Percentiles rank a stretch among this genome's conserved stretches.
Evolutionary conservation across 306 rosid genomes (phyloP).

Genomic region (Dryas alaskensis): DNA sequence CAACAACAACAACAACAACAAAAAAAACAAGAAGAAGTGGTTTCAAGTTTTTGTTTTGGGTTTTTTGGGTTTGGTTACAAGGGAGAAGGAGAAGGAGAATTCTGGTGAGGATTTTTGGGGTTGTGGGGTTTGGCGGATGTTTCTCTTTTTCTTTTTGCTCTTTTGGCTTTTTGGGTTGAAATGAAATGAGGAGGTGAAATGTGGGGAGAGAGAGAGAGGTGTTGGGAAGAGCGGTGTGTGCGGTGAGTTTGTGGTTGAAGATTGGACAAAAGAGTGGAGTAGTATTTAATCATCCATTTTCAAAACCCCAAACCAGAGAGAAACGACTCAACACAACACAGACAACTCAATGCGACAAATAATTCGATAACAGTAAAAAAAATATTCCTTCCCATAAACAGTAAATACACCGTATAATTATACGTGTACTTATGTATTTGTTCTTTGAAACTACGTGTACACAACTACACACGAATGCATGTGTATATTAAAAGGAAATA

Average conservation of each 20-base stretch:
- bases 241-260: conserved; percentile 6
- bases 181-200: no score
- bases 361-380: neutral
- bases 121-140: conserved; percentile 9
- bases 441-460: neutral
- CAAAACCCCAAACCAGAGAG: neutral
- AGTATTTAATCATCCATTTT: neutral
- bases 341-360: conserved; percentile 11
- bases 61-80: no score
- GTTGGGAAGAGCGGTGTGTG: conserved; percentile 8
- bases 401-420: neutral
- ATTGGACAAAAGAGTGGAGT: neutral
- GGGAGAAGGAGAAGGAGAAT: no score
- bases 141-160: neutral
- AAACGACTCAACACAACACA: neutral
- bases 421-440: neutral
- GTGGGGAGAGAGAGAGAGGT: neutral
- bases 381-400: neutral
- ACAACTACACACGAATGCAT: no score
- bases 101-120: neutral
- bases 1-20: neutral
- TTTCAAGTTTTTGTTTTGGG: neutral
- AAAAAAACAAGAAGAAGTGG: neutral
- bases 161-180: neutral
- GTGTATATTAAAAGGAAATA: no score